Evolutionary conservation across 371 early-diverging fungal genomes (phyloP).

Genomic region (Mucor indicus): DNA sequence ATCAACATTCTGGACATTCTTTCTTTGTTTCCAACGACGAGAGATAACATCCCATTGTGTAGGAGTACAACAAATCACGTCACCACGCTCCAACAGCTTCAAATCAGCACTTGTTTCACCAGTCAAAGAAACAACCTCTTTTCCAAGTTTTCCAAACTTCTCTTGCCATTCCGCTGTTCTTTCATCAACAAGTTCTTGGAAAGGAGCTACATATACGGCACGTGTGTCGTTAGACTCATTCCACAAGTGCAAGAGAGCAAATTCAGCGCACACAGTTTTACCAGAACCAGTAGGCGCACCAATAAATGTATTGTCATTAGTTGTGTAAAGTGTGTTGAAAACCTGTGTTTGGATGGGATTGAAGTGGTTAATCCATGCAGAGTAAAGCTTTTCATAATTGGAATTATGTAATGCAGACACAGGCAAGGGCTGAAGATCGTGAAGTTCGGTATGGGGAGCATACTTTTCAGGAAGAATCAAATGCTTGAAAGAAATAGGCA

Average conservation of each 20-base stretch:
- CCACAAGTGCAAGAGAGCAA: constrained; percentile 91
- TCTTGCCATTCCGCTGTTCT: constrained; percentile 77
- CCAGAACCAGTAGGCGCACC: constrained; percentile 97
- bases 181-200: constrained; percentile 81
- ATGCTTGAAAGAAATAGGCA: constrained; percentile 92
- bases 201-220: constrained; percentile 93
- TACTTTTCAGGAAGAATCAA: constrained; percentile 90
- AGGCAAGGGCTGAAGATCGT: constrained; percentile 90
- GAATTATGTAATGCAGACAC: constrained; percentile 75
- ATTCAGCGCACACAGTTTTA: constrained; percentile 96
- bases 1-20: constrained; percentile 85
- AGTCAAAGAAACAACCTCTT: constrained; percentile 85
- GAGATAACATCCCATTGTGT: constrained; percentile 98
- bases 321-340: constrained; percentile 87
- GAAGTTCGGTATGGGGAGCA: constrained; percentile 91
- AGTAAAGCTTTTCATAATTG: constrained; percentile 68
- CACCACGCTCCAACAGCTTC: constrained; percentile 81
- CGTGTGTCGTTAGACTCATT: constrained; percentile 54
- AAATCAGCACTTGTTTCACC: constrained; percentile 94
- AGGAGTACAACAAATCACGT: constrained; percentile 95
- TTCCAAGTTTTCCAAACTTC: constrained; percentile 67
- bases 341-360: constrained; percentile 98
- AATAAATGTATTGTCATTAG: constrained; percentile 91
- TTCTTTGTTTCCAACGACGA: constrained; percentile 91
- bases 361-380: constrained; percentile 68